Evolutionary conservation across 2,329 filamentous ascomycete genomes (phyloP).

Genomic region (Fusarium penzigii): DNA sequence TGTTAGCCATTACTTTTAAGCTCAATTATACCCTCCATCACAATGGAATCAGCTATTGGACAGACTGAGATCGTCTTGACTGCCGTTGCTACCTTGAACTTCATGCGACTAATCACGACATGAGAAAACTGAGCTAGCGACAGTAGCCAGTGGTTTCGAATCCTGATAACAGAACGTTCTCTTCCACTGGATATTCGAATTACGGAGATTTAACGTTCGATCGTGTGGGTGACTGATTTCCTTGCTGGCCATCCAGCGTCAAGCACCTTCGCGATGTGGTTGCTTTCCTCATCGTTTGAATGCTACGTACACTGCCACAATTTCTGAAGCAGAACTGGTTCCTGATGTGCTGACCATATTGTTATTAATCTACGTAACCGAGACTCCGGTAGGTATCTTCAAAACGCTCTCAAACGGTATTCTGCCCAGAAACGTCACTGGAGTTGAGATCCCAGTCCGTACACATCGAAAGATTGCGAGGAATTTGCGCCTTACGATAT

Average conservation of each 20-base stretch:
- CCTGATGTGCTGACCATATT: no score
- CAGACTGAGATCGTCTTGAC: conserved; percentile 2
- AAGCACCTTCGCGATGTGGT: no score
- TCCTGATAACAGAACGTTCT: neutral
- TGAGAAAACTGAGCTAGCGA: neutral
- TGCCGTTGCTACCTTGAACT: neutral
- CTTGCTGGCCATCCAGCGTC: neutral
- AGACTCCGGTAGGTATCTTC: no score
- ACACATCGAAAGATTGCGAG: neutral
- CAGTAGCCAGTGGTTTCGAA: neutral
- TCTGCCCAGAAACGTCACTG: neutral
- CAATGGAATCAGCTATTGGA: conserved; percentile 1
- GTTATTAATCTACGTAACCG: no score
- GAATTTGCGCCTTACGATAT: neutral
- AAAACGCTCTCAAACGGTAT: neutral
- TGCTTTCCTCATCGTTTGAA: no score
- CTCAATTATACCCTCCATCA: conserved; percentile 23
- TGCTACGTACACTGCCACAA: no score
- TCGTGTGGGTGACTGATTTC: neutral
- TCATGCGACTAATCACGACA: neutral
- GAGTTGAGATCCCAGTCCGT: neutral
- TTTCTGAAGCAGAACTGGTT: no score
- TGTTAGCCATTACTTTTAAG: neutral
- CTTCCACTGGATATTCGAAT: neutral
- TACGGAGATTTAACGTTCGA: neutral